Percentiles rank a stretch among this genome's conserved stretches.
These are phyloP conservation scores for Radiomyces spectabilis DNA, from an alignment of 192 early-diverging fungal genomes.

Conservation along the genomic window DNA sequence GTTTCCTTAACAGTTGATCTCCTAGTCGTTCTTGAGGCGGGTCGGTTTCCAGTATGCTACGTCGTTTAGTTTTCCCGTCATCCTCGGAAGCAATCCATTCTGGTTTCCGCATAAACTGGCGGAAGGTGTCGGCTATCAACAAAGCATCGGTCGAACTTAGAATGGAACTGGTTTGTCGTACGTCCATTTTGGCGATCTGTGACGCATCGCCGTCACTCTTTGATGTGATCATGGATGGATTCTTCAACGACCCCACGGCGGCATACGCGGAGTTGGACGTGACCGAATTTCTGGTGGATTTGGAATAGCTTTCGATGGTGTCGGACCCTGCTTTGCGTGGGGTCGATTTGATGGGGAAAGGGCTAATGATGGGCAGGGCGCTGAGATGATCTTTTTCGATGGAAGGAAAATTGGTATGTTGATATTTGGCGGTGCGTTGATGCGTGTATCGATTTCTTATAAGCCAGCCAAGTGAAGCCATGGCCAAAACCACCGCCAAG, in stretches of 20 bases:
- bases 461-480: conserved; percentile 6
- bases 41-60: background rate
- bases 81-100: conserved; percentile 24
- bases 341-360: background rate
- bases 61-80: conserved; percentile 1
- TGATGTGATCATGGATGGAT: too few relatives aligned
- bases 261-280: background rate
- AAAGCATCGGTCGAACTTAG: conserved; percentile 28
- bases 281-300: background rate
- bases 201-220: background rate
- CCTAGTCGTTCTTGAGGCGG: background rate
- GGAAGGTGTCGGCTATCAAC: conserved; percentile 30
- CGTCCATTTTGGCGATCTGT: background rate
- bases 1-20: background rate
- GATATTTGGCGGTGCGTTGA: background rate
- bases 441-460: conserved; percentile 2
- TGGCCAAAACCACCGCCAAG: conserved; percentile 8
- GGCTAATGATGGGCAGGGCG: conserved; percentile 8
- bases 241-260: too few relatives aligned
- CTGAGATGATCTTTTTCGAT: background rate
- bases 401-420: background rate
- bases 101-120: conserved; percentile 29
- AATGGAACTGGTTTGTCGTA: conserved; percentile 6
- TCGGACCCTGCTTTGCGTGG: background rate
- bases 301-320: background rate